phyloP scores from a whole-genome alignment of 1,284 basidiomycete genomes.

The Moesziomyces antarcticus region DNA sequence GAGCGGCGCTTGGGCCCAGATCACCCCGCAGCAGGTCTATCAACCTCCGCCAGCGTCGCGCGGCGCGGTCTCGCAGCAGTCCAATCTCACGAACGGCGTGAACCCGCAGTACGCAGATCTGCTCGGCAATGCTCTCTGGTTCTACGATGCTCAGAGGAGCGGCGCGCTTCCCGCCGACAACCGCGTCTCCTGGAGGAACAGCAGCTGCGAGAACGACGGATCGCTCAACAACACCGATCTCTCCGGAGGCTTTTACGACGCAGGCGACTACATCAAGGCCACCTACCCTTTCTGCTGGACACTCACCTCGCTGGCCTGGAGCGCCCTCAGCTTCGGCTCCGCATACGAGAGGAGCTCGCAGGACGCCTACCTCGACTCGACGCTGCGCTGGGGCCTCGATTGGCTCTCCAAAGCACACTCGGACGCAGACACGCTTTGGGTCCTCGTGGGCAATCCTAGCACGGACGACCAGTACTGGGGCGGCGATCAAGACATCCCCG shows the following conservation, averaged over 20 bases:
- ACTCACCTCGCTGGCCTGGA: slow-evolving; percentile 86
- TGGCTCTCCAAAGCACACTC: slow-evolving; percentile 93
- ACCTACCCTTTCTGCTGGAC: slow-evolving; percentile 75
- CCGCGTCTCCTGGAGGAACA: slow-evolving; percentile 86
- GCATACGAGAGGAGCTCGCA: slow-evolving; percentile 86
- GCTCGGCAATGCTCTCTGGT: slow-evolving; percentile 83
- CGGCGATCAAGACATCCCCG: slow-evolving; percentile 82
- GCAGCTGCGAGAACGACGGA: slow-evolving; percentile 81
- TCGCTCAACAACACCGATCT: slow-evolving; percentile 79
- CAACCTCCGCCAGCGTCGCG: slow-evolving; percentile 27
- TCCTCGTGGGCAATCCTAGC: slow-evolving; percentile 78
- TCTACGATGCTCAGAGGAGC: slow-evolving; percentile 90
- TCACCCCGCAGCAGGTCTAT: slow-evolving; percentile 24
- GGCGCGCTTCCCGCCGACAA: slow-evolving; percentile 78
- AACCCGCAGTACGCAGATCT: slow-evolving; percentile 79
- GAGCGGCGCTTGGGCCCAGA: slow-evolving; percentile 21
- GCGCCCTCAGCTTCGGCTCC: slow-evolving; percentile 81
- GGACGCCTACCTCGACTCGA: slow-evolving; percentile 84
- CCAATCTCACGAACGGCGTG: slow-evolving; percentile 35
- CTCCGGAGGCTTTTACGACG: slow-evolving; percentile 89
- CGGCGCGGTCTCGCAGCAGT: slow-evolving; percentile 26
- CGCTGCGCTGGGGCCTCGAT: slow-evolving; percentile 82
- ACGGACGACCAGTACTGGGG: slow-evolving; percentile 87
- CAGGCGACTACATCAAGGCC: slow-evolving; percentile 82
- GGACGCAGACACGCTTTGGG: slow-evolving; percentile 77